Base-by-base conservation (phyloP, 345 rosid genomes). In the Acer saccharum region DNA sequence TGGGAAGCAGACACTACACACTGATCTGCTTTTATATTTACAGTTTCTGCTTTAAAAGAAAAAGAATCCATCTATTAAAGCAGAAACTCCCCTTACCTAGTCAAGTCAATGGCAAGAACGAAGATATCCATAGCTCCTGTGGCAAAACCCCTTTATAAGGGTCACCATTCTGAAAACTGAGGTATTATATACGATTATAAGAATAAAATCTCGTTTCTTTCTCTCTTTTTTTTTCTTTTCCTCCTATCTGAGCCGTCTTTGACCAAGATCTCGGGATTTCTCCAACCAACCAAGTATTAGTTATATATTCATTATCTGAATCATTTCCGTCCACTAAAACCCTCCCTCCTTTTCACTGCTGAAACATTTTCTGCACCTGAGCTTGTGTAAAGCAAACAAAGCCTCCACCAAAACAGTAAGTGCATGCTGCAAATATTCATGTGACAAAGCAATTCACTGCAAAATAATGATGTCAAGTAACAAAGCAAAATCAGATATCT, bases 371-470 rank as follows among this genome's bases (percentile, higher is more conserved):
- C 78, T 78, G 74, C 81, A 72, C 81, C 71, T 73, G 77, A 80
- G 68, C 79, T 75, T 73, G 78, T 75, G 78, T 77, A 29, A 35
- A 46, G 76, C 73, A 71, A 85, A 74, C 72, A 77, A 84, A 76
- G 81, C 81, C 79, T 79, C 79, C 83, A 69, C 81, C 78, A 75
- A 80, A 72, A 57, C 68, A 76, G 78, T 81, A 82, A 82, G 68
- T 76, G 80, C 83, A 77, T 77, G 88, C 77, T 82, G 82, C 86
- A 83, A 80, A 81, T 78, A 63, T 75, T 81, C 79, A 81, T 72
- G 72, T 73, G 65, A 63, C 83, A 60, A 76, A 52, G 73, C 82
- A 67, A 74, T 73, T 68, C 84, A 80, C 89, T 87, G 89, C 84
- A 77, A 76, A 66, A 72, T 16, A 76, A 78, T 41, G 21, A 50